Evolutionary conservation across 2,329 filamentous ascomycete genomes (phyloP), one percentile per base, ranked within the genome.

Genomic region (Fusarium incarnatum): DNA sequence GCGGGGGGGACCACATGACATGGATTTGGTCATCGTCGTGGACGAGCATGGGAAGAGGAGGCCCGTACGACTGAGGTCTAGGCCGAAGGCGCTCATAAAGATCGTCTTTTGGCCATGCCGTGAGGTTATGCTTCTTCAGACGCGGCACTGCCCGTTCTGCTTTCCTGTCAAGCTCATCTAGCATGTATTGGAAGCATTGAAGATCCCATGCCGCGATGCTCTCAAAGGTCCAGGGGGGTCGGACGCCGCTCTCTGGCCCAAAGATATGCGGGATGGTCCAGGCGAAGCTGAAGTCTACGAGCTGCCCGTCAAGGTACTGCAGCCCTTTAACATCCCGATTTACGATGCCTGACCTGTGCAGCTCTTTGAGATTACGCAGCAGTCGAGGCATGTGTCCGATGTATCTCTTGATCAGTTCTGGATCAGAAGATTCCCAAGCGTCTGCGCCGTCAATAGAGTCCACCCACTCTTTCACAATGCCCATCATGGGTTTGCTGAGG

Each of bases 351-450:
- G 34, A 37, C 34, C 4, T n/a, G 34, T 37, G 34, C 18, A 37
- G 34, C 34, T 18, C 34, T 37, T 3, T 5, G 4, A 37, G 18
- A n/a, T 37, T 37, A n/a, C 34, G 34, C 6, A 37, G 18, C 6
- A 37, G 9, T 37, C 34, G 18, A 37, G 34, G 34, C 34, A 37
- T 37, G 34, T 37, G 18, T n/a, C 34, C 10, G 34, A 37, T n/a
- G 2, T 7, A 7, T 37, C 34, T 37, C 34, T 37, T 37, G 10
- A 37, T 0, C 18, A 4, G 2, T 6, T 37, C 34, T n/a, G 0
- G 34, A 18, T 37, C 34, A 37, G 1, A 1, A 37, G 34, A 37
- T 37, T 0, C 0, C 34, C 34, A 37, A 37, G 18, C 34, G 1
- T n/a, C 6, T 37, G 1, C 0, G 18, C 34, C 34, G 0, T 37